Evolutionary conservation across 2,329 filamentous ascomycete genomes (phyloP).

Genomic region (Catunica adiposa): DNA sequence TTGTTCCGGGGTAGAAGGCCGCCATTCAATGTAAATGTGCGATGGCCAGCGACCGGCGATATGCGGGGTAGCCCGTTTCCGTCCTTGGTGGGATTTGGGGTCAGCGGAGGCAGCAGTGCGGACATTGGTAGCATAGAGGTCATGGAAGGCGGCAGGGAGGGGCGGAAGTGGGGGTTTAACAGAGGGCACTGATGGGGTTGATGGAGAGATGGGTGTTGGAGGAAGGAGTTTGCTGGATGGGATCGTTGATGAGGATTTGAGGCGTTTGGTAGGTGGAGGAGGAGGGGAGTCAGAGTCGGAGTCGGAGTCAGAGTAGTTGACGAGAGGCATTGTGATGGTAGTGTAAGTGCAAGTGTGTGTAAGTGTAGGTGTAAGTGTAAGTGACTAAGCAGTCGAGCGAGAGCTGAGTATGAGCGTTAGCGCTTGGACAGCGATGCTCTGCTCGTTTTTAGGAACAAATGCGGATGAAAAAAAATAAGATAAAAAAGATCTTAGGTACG

Average conservation of each 20-base stretch:
- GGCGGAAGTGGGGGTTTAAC: slow-evolving; percentile 34
- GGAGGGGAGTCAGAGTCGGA: neutral
- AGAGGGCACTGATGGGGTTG: neutral
- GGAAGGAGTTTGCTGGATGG: slow-evolving; percentile 1
- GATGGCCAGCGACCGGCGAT: slow-evolving; percentile 81
- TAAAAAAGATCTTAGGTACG: too few relatives aligned
- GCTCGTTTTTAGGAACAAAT: too few relatives aligned
- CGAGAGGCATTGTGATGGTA: slow-evolving; percentile 34
- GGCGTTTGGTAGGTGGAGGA: slow-evolving; percentile 8
- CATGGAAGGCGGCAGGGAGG: slow-evolving; percentile 70
- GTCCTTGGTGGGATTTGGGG: slow-evolving; percentile 68
- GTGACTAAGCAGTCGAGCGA: neutral
- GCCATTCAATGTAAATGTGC: slow-evolving; percentile 80
- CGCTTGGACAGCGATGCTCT: too few relatives aligned
- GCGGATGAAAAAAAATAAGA: too few relatives aligned
- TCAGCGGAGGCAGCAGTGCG: slow-evolving; percentile 67
- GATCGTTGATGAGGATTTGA: slow-evolving; percentile 4
- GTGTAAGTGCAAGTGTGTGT: neutral
- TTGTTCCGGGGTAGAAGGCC: slow-evolving; percentile 33
- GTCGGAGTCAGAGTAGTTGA: slow-evolving; percentile 36
- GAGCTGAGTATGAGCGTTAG: too few relatives aligned
- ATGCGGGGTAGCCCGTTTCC: slow-evolving; percentile 69
- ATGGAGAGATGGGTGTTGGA: slow-evolving; percentile 3
- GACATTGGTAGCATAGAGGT: slow-evolving; percentile 73
- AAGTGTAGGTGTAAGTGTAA: neutral